Conservation (phyloP, 495 filamentous ascomycete species). For the Hypoxylon subgilvum region DNA sequence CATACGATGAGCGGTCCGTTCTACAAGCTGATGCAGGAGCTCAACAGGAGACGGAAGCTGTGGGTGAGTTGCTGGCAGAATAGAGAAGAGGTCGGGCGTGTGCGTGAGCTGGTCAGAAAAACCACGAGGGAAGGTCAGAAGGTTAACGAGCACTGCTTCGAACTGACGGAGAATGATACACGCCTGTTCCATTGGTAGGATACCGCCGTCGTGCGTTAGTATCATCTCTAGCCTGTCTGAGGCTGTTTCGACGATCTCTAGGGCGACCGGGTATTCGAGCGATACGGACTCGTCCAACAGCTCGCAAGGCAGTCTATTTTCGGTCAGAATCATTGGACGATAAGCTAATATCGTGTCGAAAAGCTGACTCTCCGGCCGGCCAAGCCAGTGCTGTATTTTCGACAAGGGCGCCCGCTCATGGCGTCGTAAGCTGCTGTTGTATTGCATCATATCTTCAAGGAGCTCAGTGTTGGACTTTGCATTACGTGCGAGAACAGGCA, state of each 20-base stretch:
- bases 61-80: slow-evolving; percentile 56
- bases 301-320: slow-evolving; percentile 27
- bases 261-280: slow-evolving; percentile 68
- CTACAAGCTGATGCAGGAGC: slow-evolving; percentile 70
- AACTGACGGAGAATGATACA: slow-evolving; percentile 65
- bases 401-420: slow-evolving; percentile 73
- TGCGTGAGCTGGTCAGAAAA: slow-evolving; percentile 29
- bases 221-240: slow-evolving; percentile 58
- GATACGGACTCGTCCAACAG: slow-evolving; percentile 48
- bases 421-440: slow-evolving; percentile 65
- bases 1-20: slow-evolving; percentile 49
- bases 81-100: slow-evolving; percentile 54
- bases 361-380: slow-evolving; percentile 60
- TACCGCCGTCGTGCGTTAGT: slow-evolving; percentile 64
- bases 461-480: slow-evolving; percentile 59
- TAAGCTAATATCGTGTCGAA: slow-evolving; percentile 84
- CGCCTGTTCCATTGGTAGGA: slow-evolving; percentile 69
- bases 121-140: slow-evolving; percentile 47
- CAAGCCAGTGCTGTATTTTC: slow-evolving; percentile 70
- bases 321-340: slow-evolving; percentile 49
- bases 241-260: slow-evolving; percentile 68
- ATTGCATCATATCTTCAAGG: slow-evolving; percentile 61
- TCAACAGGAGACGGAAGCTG: slow-evolving; percentile 50
- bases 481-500: slow-evolving; percentile 66
- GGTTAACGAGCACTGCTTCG: slow-evolving; percentile 57